phyloP scores from a whole-genome alignment of 257 asterid genomes.

The Nicotiana tabacum region DNA sequence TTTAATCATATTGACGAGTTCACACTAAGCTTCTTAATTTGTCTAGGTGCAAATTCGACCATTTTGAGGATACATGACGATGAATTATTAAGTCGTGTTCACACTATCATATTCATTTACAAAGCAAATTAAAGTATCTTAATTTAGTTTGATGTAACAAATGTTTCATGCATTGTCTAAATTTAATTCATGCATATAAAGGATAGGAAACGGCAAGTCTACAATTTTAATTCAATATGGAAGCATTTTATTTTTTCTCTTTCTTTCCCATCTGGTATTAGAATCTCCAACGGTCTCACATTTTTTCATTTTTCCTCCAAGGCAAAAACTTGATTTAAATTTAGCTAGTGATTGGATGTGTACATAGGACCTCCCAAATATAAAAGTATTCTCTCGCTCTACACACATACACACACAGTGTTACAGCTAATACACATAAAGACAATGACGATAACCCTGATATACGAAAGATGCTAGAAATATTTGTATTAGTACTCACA shows the following conservation, averaged over 20 bases:
- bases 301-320: not conserved
- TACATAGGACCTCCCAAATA: not conserved
- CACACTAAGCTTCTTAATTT: not conserved
- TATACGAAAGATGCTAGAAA: not conserved
- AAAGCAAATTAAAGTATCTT: not conserved
- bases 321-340: not conserved
- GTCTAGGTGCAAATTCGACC: not conserved
- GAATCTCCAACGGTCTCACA: not conserved
- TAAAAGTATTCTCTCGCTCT: no score
- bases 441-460: not conserved
- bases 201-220: not conserved
- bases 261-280: not conserved
- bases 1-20: not conserved
- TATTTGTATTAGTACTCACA: not conserved
- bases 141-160: constrained; percentile 1
- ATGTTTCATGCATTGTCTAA: not conserved
- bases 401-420: no score
- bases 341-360: not conserved
- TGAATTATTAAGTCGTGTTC: not conserved
- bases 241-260: not conserved
- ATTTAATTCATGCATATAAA: not conserved
- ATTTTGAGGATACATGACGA: not conserved
- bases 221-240: not conserved
- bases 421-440: not conserved
- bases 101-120: not conserved